Evolutionary conservation across 2,329 filamentous ascomycete genomes (phyloP).

Genomic region (Penicillium sp.): DNA sequence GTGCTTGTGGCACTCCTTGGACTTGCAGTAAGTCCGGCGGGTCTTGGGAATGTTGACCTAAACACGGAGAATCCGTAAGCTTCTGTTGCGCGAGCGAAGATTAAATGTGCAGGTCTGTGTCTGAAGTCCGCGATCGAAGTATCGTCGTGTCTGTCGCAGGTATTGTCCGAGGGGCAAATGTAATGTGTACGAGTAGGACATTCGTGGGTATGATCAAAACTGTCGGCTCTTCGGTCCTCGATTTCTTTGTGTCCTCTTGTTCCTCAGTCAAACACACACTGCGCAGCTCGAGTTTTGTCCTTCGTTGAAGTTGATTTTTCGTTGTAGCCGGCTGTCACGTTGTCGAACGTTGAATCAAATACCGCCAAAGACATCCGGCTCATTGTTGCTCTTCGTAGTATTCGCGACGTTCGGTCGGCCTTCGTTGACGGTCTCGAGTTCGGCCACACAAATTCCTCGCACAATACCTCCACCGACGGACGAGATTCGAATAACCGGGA

Average conservation of each 20-base stretch:
- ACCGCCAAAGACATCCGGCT: background rate
- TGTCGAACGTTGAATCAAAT: background rate
- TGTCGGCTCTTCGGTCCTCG: background rate
- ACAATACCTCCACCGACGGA: constrained; percentile 12
- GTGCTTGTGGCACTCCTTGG: constrained; percentile 90
- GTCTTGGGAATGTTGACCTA: constrained; percentile 99
- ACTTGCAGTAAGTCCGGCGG: constrained; percentile 95
- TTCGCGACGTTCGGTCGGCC: constrained; percentile 9
- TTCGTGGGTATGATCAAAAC: background rate
- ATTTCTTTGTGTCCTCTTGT: background rate
- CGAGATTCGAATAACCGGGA: constrained; percentile 24
- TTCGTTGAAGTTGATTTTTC: background rate
- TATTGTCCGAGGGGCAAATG: background rate
- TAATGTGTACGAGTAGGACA: background rate
- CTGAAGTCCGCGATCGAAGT: constrained; percentile 10
- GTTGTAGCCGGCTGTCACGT: background rate
- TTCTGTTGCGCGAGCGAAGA: constrained; percentile 9
- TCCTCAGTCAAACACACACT: background rate
- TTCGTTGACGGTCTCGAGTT: constrained; percentile 16
- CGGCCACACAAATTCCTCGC: constrained; percentile 17
- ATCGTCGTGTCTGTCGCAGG: background rate
- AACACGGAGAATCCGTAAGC: constrained; percentile 26
- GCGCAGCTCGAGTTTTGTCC: background rate
- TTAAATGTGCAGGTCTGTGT: constrained; percentile 6
- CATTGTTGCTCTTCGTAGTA: background rate